These are phyloP conservation scores for Aspergillus felis DNA, from an alignment of 2,329 filamentous ascomycete species.

Conservation along the genomic window DNA sequence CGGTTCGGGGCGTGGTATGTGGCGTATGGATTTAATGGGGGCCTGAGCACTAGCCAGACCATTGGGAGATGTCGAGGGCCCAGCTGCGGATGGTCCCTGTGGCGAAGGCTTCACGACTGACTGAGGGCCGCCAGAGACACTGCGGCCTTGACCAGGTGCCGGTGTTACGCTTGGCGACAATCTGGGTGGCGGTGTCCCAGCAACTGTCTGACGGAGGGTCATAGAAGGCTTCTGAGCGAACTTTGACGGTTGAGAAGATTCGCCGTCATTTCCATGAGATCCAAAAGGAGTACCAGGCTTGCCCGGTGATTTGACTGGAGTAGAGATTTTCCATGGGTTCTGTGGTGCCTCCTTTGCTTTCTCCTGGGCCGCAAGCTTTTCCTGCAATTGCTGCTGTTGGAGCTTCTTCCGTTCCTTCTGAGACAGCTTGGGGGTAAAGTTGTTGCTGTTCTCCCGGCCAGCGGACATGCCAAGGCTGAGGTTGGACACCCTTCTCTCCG, in stretches of 20 bases:
- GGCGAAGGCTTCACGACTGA: constrained; percentile 13
- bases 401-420: constrained; percentile 90
- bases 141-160: constrained; percentile 46
- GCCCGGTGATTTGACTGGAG: constrained; percentile 10
- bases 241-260: constrained; percentile 18
- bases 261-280: constrained; percentile 21
- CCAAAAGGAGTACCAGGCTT: constrained; percentile 34
- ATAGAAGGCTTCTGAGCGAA: constrained; percentile 45
- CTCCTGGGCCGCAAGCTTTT: constrained; percentile 30
- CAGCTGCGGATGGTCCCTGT: constrained; percentile 38
- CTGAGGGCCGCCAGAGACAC: constrained; percentile 15
- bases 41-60: constrained; percentile 21
- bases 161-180: constrained; percentile 32
- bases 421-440: constrained; percentile 62
- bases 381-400: constrained; percentile 61
- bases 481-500: constrained; percentile 48
- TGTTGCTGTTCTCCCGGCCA: constrained; percentile 39
- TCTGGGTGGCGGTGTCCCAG: constrained; percentile 38
- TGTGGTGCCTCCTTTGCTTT: constrained; percentile 32
- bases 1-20: constrained; percentile 43
- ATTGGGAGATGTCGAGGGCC: constrained; percentile 26
- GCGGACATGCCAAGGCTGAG: constrained; percentile 50
- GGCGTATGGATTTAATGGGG: constrained; percentile 44
- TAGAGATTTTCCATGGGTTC: constrained; percentile 62
- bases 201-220: constrained; percentile 60